Conservation (phyloP, 495 filamentous ascomycete species). For the Neurospora tetraspora region DNA sequence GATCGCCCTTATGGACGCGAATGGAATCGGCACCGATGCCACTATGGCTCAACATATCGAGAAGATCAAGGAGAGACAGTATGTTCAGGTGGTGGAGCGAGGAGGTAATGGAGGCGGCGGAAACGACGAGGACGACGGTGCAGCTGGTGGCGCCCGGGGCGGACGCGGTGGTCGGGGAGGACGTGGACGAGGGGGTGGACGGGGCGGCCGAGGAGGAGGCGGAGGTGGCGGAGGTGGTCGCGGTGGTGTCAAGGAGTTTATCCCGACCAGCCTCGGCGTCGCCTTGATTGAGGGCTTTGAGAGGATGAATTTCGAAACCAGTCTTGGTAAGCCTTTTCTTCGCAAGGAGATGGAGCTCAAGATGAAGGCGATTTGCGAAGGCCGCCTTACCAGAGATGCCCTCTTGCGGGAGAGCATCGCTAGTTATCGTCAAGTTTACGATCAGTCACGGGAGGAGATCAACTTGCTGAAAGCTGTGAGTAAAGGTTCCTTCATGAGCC, state of each 20-base stretch:
- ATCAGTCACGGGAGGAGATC: constrained; percentile 63
- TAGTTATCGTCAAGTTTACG: constrained; percentile 77
- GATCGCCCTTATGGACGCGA: constrained; percentile 97
- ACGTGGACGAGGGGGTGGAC: constrained; percentile 24
- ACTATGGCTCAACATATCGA: constrained; percentile 98
- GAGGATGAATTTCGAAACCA: constrained; percentile 78
- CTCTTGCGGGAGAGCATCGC: constrained; percentile 72
- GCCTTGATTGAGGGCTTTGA: constrained; percentile 92
- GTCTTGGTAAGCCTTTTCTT: constrained; percentile 91
- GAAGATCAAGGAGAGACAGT: constrained; percentile 83
- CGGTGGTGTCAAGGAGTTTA: constrained; percentile 67
- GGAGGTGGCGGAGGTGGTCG: constrained; percentile 32
- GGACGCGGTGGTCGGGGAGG: constrained; percentile 31
- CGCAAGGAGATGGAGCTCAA: constrained; percentile 94
- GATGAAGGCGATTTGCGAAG: constrained; percentile 92
- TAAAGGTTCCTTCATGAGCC: constrained; percentile 1
- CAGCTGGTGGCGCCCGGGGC: constrained; percentile 26
- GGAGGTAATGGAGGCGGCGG: constrained; percentile 21
- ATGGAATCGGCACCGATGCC: constrained; percentile 95
- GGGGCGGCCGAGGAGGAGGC: constrained; percentile 34
- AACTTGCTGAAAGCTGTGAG: constrained; percentile 64
- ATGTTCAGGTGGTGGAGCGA: constrained; percentile 59
- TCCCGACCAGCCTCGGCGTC: constrained; percentile 81
- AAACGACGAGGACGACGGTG: constrained; percentile 20
- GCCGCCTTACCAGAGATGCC: constrained; percentile 57